A percentile compares a stretch with the other conserved stretches of the same genome.
These are phyloP conservation scores for Litchi chinensis DNA, from an alignment of 345 rosid genomes.

Conservation along the genomic window DNA sequence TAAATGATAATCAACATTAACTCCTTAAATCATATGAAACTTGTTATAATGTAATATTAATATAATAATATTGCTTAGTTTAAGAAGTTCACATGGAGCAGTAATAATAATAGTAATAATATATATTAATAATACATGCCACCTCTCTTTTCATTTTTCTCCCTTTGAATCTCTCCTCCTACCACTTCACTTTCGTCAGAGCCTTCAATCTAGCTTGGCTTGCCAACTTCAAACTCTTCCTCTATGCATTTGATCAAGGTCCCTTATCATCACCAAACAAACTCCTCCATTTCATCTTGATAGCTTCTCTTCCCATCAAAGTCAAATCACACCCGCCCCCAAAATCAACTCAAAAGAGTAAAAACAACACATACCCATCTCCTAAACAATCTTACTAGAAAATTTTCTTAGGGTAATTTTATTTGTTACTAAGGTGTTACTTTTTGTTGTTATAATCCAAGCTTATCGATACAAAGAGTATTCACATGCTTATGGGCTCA, in stretches of 20 bases:
- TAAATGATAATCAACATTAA: too few relatives aligned
- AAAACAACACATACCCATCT: background rate
- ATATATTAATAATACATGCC: too few relatives aligned
- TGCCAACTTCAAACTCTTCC: constrained; percentile 67
- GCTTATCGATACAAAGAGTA: constrained; percentile 34
- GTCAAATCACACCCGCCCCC: constrained; percentile 18
- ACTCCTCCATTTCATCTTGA: constrained; percentile 55
- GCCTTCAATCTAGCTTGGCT: constrained; percentile 64
- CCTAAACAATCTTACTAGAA: background rate
- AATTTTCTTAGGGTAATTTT: background rate
- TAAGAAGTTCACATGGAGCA: too few relatives aligned
- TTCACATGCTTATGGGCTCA: constrained; percentile 33
- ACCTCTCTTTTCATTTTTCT: constrained; percentile 40
- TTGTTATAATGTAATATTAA: too few relatives aligned
- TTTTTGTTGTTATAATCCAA: constrained; percentile 34
- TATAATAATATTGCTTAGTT: too few relatives aligned
- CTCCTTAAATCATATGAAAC: too few relatives aligned
- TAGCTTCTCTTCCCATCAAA: constrained; percentile 67
- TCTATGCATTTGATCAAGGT: constrained; percentile 60
- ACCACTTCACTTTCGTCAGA: constrained; percentile 34
- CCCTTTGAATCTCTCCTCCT: constrained; percentile 41
- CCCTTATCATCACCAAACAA: constrained; percentile 52
- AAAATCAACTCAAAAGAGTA: background rate
- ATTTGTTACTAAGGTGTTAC: constrained; percentile 36
- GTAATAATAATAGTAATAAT: too few relatives aligned